phyloP scores from a whole-genome alignment of 129 eudicot genomes.

The Helianthus annuus region DNA sequence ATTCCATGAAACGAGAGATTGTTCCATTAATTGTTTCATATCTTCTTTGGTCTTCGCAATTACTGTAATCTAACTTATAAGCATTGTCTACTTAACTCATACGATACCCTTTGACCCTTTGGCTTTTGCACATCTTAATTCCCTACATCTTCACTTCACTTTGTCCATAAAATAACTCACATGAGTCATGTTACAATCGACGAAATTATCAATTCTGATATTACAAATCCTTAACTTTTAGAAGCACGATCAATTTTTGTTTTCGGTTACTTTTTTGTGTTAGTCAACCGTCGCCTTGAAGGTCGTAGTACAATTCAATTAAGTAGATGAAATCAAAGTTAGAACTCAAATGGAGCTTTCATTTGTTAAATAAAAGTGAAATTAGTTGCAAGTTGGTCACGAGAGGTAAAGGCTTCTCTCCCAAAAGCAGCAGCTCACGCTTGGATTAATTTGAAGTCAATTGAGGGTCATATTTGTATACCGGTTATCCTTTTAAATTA shows the following conservation, averaged over 20 bases:
- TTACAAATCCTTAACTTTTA: conserved; percentile 13
- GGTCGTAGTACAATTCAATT: neutral
- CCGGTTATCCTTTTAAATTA: neutral
- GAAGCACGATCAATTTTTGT: neutral
- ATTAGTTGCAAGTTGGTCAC: conserved; percentile 38
- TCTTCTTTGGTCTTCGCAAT: conserved; percentile 17
- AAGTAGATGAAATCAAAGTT: conserved; percentile 2
- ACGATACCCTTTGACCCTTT: conserved; percentile 28
- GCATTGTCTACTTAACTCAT: conserved; percentile 27
- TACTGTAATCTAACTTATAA: conserved; percentile 21
- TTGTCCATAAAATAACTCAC: too few species aligned
- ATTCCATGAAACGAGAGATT: conserved; percentile 1
- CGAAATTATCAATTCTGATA: too few species aligned
- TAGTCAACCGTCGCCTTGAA: neutral
- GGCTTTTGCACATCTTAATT: too few species aligned
- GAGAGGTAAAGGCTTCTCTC: conserved; percentile 9
- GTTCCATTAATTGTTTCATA: neutral
- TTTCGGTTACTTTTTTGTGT: neutral
- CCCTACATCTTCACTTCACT: too few species aligned
- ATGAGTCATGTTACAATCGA: too few species aligned
- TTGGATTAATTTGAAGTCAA: conserved; percentile 28
- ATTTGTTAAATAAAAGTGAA: conserved; percentile 14
- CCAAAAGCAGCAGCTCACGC: conserved; percentile 15
- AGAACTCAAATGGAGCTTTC: conserved; percentile 17
- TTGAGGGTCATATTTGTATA: conserved; percentile 45